These are phyloP conservation scores for Cercospora janseana DNA, from an alignment of 2,329 filamentous ascomycete species.

Conservation along the genomic window DNA sequence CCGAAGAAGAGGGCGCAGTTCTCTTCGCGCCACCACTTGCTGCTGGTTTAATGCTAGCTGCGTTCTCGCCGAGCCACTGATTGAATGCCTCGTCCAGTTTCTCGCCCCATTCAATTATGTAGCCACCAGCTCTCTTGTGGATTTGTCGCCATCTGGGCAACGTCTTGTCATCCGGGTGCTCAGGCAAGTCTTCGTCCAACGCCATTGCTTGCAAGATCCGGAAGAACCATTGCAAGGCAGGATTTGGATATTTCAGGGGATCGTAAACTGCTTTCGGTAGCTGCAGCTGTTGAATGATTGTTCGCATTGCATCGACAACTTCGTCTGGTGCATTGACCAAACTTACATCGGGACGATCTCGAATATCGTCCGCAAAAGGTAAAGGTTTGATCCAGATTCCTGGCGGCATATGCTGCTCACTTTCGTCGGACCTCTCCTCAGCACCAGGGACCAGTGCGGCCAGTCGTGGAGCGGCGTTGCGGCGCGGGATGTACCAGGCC, in stretches of 20 bases:
- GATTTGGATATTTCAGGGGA: conserved; percentile 81
- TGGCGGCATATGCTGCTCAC: conserved; percentile 69
- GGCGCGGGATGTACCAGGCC: conserved; percentile 83
- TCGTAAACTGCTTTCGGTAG: conserved; percentile 83
- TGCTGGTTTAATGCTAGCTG: conserved; percentile 42
- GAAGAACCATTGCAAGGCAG: conserved; percentile 92
- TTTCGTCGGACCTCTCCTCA: conserved; percentile 63
- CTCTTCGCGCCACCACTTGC: conserved; percentile 50
- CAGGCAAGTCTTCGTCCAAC: conserved; percentile 84
- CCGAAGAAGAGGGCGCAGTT: conserved; percentile 31
- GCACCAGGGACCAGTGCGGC: conserved; percentile 78
- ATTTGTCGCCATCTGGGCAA: conserved; percentile 83
- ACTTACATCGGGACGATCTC: conserved; percentile 65
- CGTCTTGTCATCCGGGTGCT: conserved; percentile 72
- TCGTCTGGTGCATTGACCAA: conserved; percentile 61
- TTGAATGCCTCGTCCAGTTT: conserved; percentile 61
- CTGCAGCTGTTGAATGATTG: conserved; percentile 79
- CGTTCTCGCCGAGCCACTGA: conserved; percentile 39
- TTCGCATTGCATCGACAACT: conserved; percentile 77
- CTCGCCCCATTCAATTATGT: conserved; percentile 73
- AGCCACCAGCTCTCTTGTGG: conserved; percentile 78
- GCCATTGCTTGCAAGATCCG: conserved; percentile 87
- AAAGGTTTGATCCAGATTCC: conserved; percentile 87
- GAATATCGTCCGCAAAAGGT: conserved; percentile 85
- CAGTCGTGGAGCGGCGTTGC: conserved; percentile 74